Evolutionary conservation across 352 stramenopile species (phyloP), one percentile per base, ranked within the genome.

Genomic region (Phytophthora pini): DNA sequence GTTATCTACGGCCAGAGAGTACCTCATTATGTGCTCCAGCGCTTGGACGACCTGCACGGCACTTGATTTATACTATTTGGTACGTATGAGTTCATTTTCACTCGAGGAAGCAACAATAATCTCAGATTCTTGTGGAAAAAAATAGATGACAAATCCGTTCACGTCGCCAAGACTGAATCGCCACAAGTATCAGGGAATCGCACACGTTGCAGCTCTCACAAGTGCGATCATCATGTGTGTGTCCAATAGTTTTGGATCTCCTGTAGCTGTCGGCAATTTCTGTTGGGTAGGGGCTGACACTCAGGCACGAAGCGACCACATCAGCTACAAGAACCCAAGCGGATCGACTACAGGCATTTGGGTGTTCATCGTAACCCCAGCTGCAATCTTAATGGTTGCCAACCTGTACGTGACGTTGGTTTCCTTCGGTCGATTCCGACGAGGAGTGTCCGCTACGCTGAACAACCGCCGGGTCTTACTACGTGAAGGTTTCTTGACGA

Each of bases 131-230:
- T 34, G 31, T 34, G 31, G 17, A 17, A 1, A 8, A 31, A 31
- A 38, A 6, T 7, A 89, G 80, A 88, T 93, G 77, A 93, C 83
- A 15, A 82, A 93, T 56, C 84, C 84, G 20, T 93, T 91, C 70
- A 93, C 84, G n/a, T 91, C 84, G 3, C 84, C 84, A 7, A 70
- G 82, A 5, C 53, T 86, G 26, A 93, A 93, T 53, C 80, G 84
- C 1, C 65, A 77, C 51, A 88, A 87, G 46, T 93, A 93, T 63
- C 80, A 86, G 15, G 52, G 80, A 22, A 77, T 88, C 24, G 63
- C 72, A 9, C 82, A 91, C 47, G 27, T 69, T 3, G 55, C 74
- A 5, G 82, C 80, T 51, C 59, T 72, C 8, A 2, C 73, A 1
- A 76, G 68, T 36, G 77, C 77, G 1, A 51, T 82, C 17, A 73